phyloP scores from a whole-genome alignment of 768 basidiomycete genomes.

The Suillus subaureus region DNA sequence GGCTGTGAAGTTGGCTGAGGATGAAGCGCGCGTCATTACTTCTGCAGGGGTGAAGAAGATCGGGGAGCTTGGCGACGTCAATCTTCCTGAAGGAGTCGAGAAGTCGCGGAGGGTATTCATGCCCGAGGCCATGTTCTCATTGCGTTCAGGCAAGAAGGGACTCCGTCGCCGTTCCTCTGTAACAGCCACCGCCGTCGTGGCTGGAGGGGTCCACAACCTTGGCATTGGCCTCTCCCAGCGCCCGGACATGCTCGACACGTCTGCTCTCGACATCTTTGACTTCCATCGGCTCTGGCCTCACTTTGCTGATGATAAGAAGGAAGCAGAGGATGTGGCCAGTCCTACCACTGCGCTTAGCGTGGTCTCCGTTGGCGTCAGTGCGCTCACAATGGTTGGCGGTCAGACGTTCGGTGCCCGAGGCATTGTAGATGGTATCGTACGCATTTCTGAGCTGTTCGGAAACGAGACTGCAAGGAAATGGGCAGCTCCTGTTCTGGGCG shows the following conservation, averaged over 20 bases:
- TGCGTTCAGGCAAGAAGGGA: constrained; percentile 45
- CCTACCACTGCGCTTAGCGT: constrained; percentile 68
- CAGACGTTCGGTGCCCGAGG: constrained; percentile 76
- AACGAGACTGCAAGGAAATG: constrained; percentile 83
- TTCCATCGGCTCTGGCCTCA: constrained; percentile 75
- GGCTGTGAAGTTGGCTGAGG: constrained; percentile 78
- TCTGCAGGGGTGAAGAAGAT: constrained; percentile 67
- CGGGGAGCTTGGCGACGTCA: constrained; percentile 66
- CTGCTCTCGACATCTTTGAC: constrained; percentile 85
- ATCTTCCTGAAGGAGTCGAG: constrained; percentile 83
- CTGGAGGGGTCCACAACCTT: constrained; percentile 78
- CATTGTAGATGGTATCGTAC: constrained; percentile 76
- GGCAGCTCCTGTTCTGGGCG: constrained; percentile 85
- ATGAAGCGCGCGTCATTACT: constrained; percentile 76
- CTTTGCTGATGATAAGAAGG: constrained; percentile 54
- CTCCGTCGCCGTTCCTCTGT: constrained; percentile 38
- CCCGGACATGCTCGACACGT: constrained; percentile 75
- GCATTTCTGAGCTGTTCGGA: constrained; percentile 75
- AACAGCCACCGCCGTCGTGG: constrained; percentile 57
- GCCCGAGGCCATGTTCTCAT: constrained; percentile 96
- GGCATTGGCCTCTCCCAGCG: constrained; percentile 82
- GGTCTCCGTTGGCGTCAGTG: constrained; percentile 78
- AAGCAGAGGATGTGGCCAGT: constrained; percentile 38
- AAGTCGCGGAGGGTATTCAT: constrained; percentile 83
- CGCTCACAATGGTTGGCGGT: constrained; percentile 87